Evolutionary conservation across 768 basidiomycete species (phyloP).

Genomic region (Mycena pura): DNA sequence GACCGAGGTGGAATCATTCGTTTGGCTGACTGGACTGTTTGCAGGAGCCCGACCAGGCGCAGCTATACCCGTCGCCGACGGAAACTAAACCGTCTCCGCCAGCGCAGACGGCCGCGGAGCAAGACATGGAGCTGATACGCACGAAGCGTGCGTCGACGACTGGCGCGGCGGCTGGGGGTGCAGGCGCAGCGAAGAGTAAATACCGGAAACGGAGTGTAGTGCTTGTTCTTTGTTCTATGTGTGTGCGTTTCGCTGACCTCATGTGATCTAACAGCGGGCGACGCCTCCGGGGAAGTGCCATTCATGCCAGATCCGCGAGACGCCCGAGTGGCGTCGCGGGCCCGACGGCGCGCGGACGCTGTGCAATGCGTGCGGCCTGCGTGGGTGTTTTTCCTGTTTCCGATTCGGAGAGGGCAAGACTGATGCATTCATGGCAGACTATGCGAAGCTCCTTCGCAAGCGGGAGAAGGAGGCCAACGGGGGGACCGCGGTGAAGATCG

Average conservation of each 20-base stretch:
- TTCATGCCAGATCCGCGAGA: conserved; percentile 86
- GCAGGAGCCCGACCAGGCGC: conserved; percentile 5
- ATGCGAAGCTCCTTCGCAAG: conserved; percentile 84
- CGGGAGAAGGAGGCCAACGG: conserved; percentile 68
- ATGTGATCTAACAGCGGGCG: conserved; percentile 74
- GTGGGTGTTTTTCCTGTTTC: conserved; percentile 52
- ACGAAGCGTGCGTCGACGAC: conserved; percentile 80
- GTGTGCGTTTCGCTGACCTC: too few species aligned
- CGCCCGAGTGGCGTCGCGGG: conserved; percentile 88
- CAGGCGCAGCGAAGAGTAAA: conserved; percentile 73
- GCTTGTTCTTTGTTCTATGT: conserved; percentile 1
- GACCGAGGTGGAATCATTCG: too few species aligned
- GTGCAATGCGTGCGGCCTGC: conserved; percentile 87
- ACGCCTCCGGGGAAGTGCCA: conserved; percentile 88
- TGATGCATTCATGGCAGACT: conserved; percentile 53
- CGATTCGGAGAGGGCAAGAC: background rate
- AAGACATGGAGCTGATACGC: conserved; percentile 86
- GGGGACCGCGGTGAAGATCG: conserved; percentile 60
- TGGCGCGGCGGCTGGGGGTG: conserved; percentile 52
- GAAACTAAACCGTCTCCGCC: conserved; percentile 22
- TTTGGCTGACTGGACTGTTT: background rate
- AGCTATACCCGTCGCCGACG: conserved; percentile 26
- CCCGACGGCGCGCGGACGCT: conserved; percentile 85
- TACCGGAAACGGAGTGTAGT: conserved; percentile 83
- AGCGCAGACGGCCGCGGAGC: conserved; percentile 70